Conservation (phyloP, 78 protist genomes). For the Guillardia theta region DNA sequence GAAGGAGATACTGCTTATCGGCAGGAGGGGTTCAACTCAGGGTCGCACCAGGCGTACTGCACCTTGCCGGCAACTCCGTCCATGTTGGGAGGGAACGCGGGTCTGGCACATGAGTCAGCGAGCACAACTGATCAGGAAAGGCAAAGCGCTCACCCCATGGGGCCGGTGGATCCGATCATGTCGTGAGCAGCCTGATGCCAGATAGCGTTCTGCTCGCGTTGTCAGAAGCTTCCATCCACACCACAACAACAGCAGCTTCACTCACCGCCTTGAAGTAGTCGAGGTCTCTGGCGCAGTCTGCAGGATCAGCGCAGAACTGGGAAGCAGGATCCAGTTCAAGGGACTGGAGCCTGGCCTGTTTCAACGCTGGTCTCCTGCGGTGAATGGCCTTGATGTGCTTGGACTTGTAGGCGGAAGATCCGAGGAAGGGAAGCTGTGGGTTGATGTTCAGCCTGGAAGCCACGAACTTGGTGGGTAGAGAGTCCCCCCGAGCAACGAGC, state of each 20-base stretch:
- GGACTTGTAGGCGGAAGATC: background rate
- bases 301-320: constrained; percentile 20
- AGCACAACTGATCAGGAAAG: too few relatives aligned
- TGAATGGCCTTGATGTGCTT: background rate
- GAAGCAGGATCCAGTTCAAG: background rate
- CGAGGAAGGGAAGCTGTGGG: background rate
- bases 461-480: background rate
- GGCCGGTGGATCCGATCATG: background rate
- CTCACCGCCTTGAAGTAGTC: background rate
- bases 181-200: constrained; percentile 34
- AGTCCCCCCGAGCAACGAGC: constrained; percentile 9
- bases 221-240: background rate
- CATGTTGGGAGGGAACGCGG: background rate
- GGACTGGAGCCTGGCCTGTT: background rate
- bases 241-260: background rate
- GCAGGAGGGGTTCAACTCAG: background rate
- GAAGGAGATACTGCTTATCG: background rate
- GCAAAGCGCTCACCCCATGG: too few relatives aligned
- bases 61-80: background rate
- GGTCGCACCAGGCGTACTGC: constrained; percentile 36
- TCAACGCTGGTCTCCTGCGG: background rate
- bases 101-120: too few relatives aligned
- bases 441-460: background rate
- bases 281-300: background rate
- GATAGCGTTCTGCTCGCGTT: background rate